These are phyloP conservation scores for Perkinsus marinus DNA, from an alignment of 169 alveolate genomes.

Conservation along the genomic window DNA sequence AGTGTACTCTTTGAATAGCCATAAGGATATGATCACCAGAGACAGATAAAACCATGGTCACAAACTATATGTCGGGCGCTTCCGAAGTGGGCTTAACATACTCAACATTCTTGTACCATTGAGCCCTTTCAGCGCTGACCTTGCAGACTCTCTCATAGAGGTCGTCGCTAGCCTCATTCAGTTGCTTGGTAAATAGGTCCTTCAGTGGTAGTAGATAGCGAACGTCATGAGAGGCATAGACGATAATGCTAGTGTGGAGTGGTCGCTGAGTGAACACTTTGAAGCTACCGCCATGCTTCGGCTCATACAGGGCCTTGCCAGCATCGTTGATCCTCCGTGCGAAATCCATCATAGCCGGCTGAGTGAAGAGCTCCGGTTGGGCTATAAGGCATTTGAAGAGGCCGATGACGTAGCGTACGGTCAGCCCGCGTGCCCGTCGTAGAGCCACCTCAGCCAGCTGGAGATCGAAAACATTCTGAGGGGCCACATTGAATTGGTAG, in stretches of 20 bases:
- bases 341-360: not conserved
- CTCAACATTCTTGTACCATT: not conserved
- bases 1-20: no score
- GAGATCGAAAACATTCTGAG: not conserved
- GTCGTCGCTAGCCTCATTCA: not conserved
- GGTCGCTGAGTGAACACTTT: not conserved
- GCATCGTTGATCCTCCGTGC: not conserved
- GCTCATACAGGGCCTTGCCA: not conserved
- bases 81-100: not conserved
- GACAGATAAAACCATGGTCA: no score
- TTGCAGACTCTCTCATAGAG: not conserved
- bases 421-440: not conserved
- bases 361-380: not conserved
- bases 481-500: not conserved
- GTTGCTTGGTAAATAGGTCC: not conserved
- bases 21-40: no score
- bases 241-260: not conserved
- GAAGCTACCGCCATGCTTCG: not conserved
- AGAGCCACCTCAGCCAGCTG: conserved; percentile 5
- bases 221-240: not conserved
- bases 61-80: not conserved
- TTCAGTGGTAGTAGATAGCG: not conserved
- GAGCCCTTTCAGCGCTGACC: not conserved
- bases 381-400: not conserved
- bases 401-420: not conserved